Evolutionary conservation across 164 flowering plant genomes (phyloP).

Genomic region (Saururus chinensis): DNA sequence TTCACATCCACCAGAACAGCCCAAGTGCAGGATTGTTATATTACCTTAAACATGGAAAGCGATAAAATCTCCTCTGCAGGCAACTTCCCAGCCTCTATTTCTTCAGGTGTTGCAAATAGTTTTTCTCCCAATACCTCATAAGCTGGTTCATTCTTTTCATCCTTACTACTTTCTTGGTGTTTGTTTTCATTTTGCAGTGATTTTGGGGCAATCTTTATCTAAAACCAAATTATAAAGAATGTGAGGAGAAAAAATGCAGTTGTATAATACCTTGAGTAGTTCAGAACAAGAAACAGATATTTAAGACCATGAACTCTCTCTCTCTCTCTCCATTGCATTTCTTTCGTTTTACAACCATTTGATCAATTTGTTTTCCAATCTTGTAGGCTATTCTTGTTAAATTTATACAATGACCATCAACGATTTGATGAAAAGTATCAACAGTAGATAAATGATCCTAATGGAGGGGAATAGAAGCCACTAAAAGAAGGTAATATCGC

Average conservation of each 20-base stretch:
- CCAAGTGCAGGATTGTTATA: background rate
- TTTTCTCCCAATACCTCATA: constrained; percentile 21
- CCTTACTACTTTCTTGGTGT: constrained; percentile 18
- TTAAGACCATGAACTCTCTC: no score
- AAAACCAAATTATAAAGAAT: constrained; percentile 11
- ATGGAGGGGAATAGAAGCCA: no score
- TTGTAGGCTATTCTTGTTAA: no score
- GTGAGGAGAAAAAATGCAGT: background rate
- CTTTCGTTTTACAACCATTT: no score
- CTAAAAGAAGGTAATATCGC: no score
- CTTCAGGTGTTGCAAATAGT: constrained; percentile 54
- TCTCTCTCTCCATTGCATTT: no score
- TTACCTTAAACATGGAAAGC: constrained; percentile 96
- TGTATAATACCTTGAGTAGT: no score
- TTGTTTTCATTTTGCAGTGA: constrained; percentile 27
- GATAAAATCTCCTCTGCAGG: constrained; percentile 92
- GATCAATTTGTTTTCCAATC: no score
- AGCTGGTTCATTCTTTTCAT: constrained; percentile 25
- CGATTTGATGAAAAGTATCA: no score
- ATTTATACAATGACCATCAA: no score
- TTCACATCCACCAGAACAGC: no score
- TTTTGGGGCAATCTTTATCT: constrained; percentile 79
- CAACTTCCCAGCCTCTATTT: constrained; percentile 65
- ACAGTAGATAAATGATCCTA: no score
- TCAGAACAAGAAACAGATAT: background rate